These are phyloP conservation scores for Gossypium trilobum DNA, from an alignment of 441 rosid genomes.

Conservation along the genomic window DNA sequence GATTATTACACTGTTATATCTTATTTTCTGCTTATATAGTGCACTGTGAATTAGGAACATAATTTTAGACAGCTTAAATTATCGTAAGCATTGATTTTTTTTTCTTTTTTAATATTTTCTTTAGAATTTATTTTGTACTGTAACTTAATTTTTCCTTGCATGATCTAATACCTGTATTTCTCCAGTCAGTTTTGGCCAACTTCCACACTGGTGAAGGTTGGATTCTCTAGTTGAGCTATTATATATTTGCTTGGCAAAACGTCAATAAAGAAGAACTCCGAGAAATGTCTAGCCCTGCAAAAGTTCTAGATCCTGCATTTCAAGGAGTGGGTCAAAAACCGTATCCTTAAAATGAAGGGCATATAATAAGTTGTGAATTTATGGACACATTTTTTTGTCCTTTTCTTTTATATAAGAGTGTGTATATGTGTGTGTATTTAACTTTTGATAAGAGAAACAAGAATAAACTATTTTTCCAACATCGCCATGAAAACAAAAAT, in stretches of 20 bases:
- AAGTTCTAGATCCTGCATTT: slow-evolving; percentile 85
- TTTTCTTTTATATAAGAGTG: slow-evolving; percentile 1
- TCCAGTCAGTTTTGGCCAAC: slow-evolving; percentile 18
- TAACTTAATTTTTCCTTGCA: slow-evolving; percentile 1
- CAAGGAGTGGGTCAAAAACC: slow-evolving; percentile 88
- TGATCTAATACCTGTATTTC: background rate
- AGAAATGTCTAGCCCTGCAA: slow-evolving; percentile 68
- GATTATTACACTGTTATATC: background rate
- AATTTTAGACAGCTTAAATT: background rate
- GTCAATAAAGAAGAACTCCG: slow-evolving; percentile 14
- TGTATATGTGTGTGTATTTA: background rate
- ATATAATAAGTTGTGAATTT: slow-evolving; percentile 8
- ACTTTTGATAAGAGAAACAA: background rate
- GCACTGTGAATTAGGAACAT: background rate
- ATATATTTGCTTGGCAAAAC: slow-evolving; percentile 14
- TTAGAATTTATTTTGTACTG: background rate
- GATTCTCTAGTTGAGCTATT: slow-evolving; percentile 16
- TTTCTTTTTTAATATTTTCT: background rate
- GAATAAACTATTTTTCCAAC: background rate
- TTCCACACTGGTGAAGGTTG: slow-evolving; percentile 15
- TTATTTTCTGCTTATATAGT: slow-evolving; percentile 1
- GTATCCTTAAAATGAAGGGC: slow-evolving; percentile 48
- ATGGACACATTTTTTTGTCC: background rate
- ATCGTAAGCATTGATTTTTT: background rate
- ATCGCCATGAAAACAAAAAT: background rate